Base-by-base conservation (phyloP, 352 stramenopile species). In the Phytophthora ramorum region DNA sequence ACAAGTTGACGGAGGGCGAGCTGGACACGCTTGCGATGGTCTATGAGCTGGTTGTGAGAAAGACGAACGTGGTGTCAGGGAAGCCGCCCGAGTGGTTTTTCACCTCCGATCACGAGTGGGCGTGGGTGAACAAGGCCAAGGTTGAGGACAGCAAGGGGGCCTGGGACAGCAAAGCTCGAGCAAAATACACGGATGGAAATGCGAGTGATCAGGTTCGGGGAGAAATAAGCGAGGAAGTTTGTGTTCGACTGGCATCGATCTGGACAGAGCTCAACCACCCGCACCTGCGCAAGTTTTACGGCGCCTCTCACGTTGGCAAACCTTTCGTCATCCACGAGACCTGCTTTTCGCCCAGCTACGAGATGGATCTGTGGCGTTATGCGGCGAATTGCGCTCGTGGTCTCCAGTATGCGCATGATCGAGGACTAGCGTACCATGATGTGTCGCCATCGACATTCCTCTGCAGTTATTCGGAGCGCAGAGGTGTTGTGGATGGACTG, bases 251-350 rank as follows among this genome's bases (percentile, higher is more conserved):
- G 7, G 58, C 58, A 2, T 61, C 51, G 2, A 63, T 68, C 32
- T 77, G 69, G 65, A 75, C 55, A 20, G 40, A 59, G 34, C 65
- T 77, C n/a, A 73, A 68, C 12, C 64, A 77, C 30, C 69, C 69
- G 2, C 69, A 75, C 17, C 10, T 77, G n/a, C 35, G 69, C 8
- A 73, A 73, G 49, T 54, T 54, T 24, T 54, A 54, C 47, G 26
- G 47, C 4, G 28, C 24, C 5, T 52, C 20, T 24, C 45, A 52
- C n/a, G 45, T 54, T n/a, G 47, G 47, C 10, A 32, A 41, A 38
- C 26, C 47, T 14, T 54, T 38, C 17, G 28, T 52, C 16, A 28
- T 52, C 13, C 20, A 37, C 46, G 46, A 38, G 8, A 30, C 14
- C 8, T 54, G 47, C 13, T 20, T 20, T 44, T 44, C 37, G 14